These are phyloP conservation scores for Sedum album DNA, from an alignment of 164 flowering plant species.

Conservation along the genomic window DNA sequence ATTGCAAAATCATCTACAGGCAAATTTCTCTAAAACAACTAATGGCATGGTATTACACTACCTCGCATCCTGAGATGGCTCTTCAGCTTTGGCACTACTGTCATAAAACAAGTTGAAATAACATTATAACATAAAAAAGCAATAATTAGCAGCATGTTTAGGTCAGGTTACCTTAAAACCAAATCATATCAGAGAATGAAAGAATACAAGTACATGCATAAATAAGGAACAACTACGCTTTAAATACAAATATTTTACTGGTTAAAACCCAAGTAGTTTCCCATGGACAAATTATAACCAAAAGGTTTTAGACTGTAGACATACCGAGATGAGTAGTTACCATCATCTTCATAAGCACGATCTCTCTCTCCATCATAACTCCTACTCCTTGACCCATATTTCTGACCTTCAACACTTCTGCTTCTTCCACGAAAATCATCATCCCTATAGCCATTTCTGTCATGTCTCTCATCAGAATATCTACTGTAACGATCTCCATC, in stretches of 20 bases:
- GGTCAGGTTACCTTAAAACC: neutral
- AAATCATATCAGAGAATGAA: too few relatives aligned
- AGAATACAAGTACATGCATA: neutral
- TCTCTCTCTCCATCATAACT: slow-evolving; percentile 64
- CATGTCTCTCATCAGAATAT: slow-evolving; percentile 53
- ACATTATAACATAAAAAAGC: neutral
- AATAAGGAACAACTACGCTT: neutral
- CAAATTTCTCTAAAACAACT: neutral
- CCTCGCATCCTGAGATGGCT: slow-evolving; percentile 72
- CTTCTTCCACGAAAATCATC: slow-evolving; percentile 65
- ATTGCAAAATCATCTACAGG: neutral
- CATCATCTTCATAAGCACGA: slow-evolving; percentile 75
- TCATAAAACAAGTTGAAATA: slow-evolving; percentile 18
- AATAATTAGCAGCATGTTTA: neutral
- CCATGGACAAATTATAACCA: neutral
- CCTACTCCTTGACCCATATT: slow-evolving; percentile 60
- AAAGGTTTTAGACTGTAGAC: neutral
- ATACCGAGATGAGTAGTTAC: slow-evolving; percentile 78
- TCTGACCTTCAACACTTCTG: slow-evolving; percentile 51
- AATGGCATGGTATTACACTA: slow-evolving; percentile 19
- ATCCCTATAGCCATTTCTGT: slow-evolving; percentile 56
- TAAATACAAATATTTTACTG: neutral
- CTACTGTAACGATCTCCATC: slow-evolving; percentile 63
- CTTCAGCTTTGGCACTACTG: slow-evolving; percentile 59
- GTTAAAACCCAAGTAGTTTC: neutral